A percentile compares a stretch with the other conserved stretches of the same genome.
Conservation (phyloP, 2,329 filamentous ascomycete genomes). For the Fusarium euwallaceae region DNA sequence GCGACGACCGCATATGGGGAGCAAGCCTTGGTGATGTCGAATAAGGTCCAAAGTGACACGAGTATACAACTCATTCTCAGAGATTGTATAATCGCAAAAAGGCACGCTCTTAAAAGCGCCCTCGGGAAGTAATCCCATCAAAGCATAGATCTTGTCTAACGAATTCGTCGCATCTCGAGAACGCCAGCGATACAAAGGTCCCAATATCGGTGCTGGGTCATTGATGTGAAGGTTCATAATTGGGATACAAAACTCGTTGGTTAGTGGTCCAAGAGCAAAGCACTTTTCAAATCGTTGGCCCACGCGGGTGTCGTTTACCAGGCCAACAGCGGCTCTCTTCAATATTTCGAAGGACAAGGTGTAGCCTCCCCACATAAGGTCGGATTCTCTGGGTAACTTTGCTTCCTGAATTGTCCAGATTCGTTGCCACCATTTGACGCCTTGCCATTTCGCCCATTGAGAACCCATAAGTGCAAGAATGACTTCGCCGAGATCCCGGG, state of each 20-base stretch:
- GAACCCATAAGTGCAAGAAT: slow-evolving; percentile 3
- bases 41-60: neutral
- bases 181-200: slow-evolving; percentile 1
- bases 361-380: neutral
- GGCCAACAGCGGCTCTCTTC: neutral
- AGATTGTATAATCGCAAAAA: slow-evolving; percentile 2
- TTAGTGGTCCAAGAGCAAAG: neutral
- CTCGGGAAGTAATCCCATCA: neutral
- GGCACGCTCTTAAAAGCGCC: neutral
- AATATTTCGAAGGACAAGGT: neutral
- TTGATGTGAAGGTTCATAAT: slow-evolving; percentile 2
- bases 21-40: neutral
- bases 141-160: neutral
- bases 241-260: neutral
- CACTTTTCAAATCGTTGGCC: neutral
- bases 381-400: neutral
- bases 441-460: neutral
- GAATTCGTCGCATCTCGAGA: neutral
- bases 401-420: slow-evolving; percentile 12
- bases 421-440: slow-evolving; percentile 5
- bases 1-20: neutral
- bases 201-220: neutral
- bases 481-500: neutral
- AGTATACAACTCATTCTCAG: neutral
- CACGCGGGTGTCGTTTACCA: neutral